Percentiles rank a stretch among this genome's conserved stretches.
These are phyloP conservation scores for Apiotrichum akiyoshidainum DNA, from an alignment of 1,284 basidiomycete species.

Conservation along the genomic window DNA sequence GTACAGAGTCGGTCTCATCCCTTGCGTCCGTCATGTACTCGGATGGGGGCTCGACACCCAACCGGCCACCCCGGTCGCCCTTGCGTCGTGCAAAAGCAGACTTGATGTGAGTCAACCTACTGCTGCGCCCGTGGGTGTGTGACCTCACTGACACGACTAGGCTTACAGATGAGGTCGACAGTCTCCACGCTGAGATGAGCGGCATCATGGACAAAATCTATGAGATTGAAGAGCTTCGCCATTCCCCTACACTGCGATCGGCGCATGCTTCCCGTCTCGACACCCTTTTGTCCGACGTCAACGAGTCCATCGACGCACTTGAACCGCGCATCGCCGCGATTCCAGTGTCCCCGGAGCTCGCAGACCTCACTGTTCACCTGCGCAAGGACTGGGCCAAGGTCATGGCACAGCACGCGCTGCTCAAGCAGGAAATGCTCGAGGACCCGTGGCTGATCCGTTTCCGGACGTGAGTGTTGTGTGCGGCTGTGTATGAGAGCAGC, in stretches of 20 bases:
- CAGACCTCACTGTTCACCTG: conserved; percentile 14
- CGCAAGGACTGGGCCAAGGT: conserved; percentile 70
- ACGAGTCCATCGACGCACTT: conserved; percentile 15
- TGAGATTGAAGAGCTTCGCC: conserved; percentile 41
- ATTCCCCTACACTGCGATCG: conserved; percentile 51
- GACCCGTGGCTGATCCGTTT: conserved; percentile 96
- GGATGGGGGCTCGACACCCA: conserved; percentile 10
- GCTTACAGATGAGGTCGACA: conserved; percentile 17
- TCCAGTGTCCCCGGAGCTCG: not conserved
- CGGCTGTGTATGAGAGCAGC: too few relatives aligned
- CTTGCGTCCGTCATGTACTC: conserved; percentile 10
- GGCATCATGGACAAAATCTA: conserved; percentile 33
- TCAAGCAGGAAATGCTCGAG: conserved; percentile 87
- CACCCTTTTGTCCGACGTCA: conserved; percentile 21
- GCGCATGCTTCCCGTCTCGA: conserved; percentile 47
- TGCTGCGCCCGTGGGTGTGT: not conserved
- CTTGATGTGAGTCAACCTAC: conserved; percentile 7
- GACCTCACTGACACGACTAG: conserved; percentile 5
- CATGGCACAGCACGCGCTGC: conserved; percentile 71
- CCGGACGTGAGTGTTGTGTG: conserved; percentile 61
- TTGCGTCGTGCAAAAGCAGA: conserved; percentile 10
- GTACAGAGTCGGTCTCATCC: conserved; percentile 10
- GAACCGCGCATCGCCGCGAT: conserved; percentile 10
- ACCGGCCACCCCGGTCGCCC: conserved; percentile 11
- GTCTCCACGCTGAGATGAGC: conserved; percentile 24